A percentile compares a stretch with the other conserved stretches of the same genome.
phyloP scores from a whole-genome alignment of 768 basidiomycete genomes.

The Tricholoma saponaceum region DNA sequence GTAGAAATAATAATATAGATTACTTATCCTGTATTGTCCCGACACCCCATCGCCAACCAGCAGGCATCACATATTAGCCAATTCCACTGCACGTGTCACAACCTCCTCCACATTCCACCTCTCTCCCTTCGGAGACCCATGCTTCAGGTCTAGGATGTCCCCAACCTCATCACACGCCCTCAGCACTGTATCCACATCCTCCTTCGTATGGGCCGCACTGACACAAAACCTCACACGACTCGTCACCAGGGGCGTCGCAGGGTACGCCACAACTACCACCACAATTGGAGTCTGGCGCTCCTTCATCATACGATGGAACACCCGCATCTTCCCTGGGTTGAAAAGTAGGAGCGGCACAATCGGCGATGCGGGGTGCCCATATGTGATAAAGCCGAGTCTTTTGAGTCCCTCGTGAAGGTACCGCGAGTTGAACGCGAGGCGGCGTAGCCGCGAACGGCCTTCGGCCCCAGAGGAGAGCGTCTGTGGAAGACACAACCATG shows the following conservation, averaged over 20 bases:
- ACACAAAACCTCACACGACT: constrained; percentile 91
- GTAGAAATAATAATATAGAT: background rate
- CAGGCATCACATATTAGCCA: constrained; percentile 31
- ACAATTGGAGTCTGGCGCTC: constrained; percentile 76
- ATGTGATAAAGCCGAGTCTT: constrained; percentile 96
- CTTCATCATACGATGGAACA: constrained; percentile 88
- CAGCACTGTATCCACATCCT: constrained; percentile 86
- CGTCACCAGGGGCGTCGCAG: constrained; percentile 86
- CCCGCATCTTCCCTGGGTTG: constrained; percentile 90
- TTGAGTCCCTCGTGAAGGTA: constrained; percentile 84
- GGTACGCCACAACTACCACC: constrained; percentile 87
- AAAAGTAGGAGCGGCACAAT: constrained; percentile 92
- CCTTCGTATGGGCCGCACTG: constrained; percentile 93
- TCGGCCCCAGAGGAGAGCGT: constrained; percentile 78
- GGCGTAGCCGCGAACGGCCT: constrained; percentile 74
- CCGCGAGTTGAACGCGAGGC: constrained; percentile 92
- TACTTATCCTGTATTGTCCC: background rate
- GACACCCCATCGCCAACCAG: background rate
- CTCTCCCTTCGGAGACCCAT: constrained; percentile 49
- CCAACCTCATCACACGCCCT: constrained; percentile 91
- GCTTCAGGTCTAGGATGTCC: constrained; percentile 85
- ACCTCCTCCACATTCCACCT: constrained; percentile 81
- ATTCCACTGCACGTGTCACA: constrained; percentile 64
- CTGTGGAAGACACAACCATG: constrained; percentile 76
- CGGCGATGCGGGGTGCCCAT: constrained; percentile 87